A percentile compares a stretch with the other conserved stretches of the same genome.
Conservation (phyloP, 2,329 filamentous ascomycete species). For the Claviceps africana region DNA sequence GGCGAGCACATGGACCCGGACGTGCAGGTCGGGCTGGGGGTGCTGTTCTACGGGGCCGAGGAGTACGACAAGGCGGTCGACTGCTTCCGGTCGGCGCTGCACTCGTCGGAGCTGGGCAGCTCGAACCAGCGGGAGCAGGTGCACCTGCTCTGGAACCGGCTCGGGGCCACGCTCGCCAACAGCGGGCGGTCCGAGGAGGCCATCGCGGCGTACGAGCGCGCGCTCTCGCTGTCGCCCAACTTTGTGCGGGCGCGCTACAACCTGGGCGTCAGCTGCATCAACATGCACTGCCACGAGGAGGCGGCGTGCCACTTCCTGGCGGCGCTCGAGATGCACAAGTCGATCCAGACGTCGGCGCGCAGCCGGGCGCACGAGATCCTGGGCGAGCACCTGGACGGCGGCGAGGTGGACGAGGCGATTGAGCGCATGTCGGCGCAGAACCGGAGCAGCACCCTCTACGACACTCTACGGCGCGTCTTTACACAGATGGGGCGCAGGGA, state of each 20-base stretch:
- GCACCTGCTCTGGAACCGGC: slow-evolving; percentile 91
- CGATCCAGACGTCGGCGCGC: slow-evolving; percentile 73
- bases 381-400: slow-evolving; percentile 32
- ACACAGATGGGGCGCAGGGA: slow-evolving; percentile 87
- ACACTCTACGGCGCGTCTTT: slow-evolving; percentile 89
- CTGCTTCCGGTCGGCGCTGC: slow-evolving; percentile 87
- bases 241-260: slow-evolving; percentile 97
- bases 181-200: slow-evolving; percentile 87
- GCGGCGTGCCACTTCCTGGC: slow-evolving; percentile 86
- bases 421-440: slow-evolving; percentile 89
- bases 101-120: slow-evolving; percentile 68
- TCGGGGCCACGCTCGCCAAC: slow-evolving; percentile 92
- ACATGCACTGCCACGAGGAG: slow-evolving; percentile 88
- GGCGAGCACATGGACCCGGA: slow-evolving; percentile 97
- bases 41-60: slow-evolving; percentile 94
- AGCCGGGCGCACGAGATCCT: slow-evolving; percentile 75
- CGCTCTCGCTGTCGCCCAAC: slow-evolving; percentile 78
- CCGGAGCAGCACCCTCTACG: slow-evolving; percentile 90
- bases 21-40: slow-evolving; percentile 91
- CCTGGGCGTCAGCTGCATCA: slow-evolving; percentile 90
- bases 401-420: slow-evolving; percentile 51
- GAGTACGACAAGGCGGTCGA: slow-evolving; percentile 98
- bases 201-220: slow-evolving; percentile 91
- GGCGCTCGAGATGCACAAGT: slow-evolving; percentile 88
- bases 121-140: slow-evolving; percentile 76